These are phyloP conservation scores for Synchytrium microbalum DNA, from an alignment of 371 early-diverging fungal species.

Conservation along the genomic window DNA sequence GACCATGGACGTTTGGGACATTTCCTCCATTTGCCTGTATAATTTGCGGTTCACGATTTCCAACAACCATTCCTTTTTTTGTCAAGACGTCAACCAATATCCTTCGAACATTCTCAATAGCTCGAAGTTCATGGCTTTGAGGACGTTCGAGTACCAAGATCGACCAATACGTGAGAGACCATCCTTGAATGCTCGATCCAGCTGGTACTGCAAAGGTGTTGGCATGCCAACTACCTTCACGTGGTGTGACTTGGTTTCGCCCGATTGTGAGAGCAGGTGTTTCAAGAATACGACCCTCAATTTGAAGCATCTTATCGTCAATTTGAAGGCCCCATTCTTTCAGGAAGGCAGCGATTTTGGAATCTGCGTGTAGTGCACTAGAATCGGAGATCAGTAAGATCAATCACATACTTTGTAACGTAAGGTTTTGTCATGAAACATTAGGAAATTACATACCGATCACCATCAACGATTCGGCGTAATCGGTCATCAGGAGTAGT, in stretches of 20 bases:
- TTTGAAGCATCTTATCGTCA: constrained; percentile 11
- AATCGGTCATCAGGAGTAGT: constrained; percentile 6
- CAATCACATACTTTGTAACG: no score
- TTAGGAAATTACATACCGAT: constrained; percentile 4
- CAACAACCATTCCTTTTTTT: neutral
- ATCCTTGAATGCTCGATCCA: constrained; percentile 23
- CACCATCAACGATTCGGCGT: constrained; percentile 7
- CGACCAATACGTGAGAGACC: constrained; percentile 72
- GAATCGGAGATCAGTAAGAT: constrained; percentile 1
- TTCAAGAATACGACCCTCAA: constrained; percentile 20
- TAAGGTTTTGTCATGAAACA: no score
- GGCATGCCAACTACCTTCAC: neutral
- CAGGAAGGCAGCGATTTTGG: neutral
- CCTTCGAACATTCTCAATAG: neutral
- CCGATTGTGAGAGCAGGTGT: constrained; percentile 5
- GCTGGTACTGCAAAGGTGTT: neutral
- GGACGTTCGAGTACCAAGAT: constrained; percentile 62
- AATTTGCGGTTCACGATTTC: neutral
- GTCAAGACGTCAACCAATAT: neutral
- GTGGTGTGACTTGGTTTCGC: constrained; percentile 1
- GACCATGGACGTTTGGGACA: neutral
- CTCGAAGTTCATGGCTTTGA: neutral
- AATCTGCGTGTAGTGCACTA: constrained; percentile 13
- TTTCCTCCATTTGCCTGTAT: neutral
- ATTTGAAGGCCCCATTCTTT: constrained; percentile 21